These are phyloP conservation scores for Yarrowia galli DNA, from an alignment of 1,139 yeast genomes.

Conservation along the genomic window DNA sequence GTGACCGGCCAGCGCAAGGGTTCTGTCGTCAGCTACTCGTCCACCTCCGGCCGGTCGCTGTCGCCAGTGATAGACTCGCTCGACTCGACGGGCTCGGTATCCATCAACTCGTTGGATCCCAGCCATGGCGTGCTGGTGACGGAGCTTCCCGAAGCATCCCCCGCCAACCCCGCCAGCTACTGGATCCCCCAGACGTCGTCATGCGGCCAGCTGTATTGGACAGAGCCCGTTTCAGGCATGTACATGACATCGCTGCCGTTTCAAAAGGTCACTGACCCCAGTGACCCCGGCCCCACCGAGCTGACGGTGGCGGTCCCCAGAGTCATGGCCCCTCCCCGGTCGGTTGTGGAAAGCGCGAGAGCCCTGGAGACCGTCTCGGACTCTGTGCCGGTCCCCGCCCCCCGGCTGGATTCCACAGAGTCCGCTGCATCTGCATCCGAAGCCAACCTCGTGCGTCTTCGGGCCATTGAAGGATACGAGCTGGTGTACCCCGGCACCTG, in stretches of 20 bases:
- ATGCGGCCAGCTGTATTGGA: slow-evolving; percentile 46
- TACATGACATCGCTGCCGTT: slow-evolving; percentile 33
- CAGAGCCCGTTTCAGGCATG: slow-evolving; percentile 22
- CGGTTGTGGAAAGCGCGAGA: slow-evolving; percentile 6
- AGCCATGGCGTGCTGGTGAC: slow-evolving; percentile 16
- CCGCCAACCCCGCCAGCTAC: slow-evolving; percentile 41
- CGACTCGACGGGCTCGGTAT: slow-evolving; percentile 23
- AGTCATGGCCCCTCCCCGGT: slow-evolving; percentile 3
- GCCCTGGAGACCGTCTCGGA: neutral
- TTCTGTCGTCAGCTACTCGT: slow-evolving; percentile 43
- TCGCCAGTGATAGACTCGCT: slow-evolving; percentile 31
- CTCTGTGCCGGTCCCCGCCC: neutral
- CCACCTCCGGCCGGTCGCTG: slow-evolving; percentile 20
- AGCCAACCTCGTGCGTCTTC: slow-evolving; percentile 29
- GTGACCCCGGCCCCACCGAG: slow-evolving; percentile 27
- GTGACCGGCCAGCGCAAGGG: slow-evolving; percentile 41
- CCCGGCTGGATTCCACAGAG: slow-evolving; percentile 15
- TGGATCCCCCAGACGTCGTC: slow-evolving; percentile 49
- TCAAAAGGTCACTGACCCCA: slow-evolving; percentile 35
- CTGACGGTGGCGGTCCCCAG: slow-evolving; percentile 9
- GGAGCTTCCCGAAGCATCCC: slow-evolving; percentile 30
- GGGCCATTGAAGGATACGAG: slow-evolving; percentile 31
- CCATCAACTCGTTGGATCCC: slow-evolving; percentile 25
- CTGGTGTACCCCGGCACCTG: slow-evolving; percentile 24
- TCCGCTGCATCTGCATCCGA: slow-evolving; percentile 12